phyloP scores from a whole-genome alignment of 1,284 basidiomycete species.

The Heliocybe sulcata region DNA sequence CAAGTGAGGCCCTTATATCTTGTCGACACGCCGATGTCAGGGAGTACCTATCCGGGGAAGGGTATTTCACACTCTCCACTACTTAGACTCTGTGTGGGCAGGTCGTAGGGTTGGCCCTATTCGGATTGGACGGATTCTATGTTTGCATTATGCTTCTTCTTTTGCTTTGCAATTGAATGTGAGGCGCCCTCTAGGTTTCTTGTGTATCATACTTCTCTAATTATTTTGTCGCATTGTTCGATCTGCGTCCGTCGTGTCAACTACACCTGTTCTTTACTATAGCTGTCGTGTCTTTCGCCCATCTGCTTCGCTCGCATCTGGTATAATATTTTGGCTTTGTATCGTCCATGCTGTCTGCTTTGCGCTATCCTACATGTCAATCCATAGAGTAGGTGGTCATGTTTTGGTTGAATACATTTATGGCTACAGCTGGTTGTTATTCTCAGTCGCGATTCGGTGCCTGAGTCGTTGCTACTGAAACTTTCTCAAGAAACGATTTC shows the following conservation, averaged over 20 bases:
- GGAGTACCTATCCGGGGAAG: neutral
- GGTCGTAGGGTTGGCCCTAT: neutral
- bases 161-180: neutral
- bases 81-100: neutral
- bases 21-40: neutral
- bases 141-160: neutral
- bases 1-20: neutral
- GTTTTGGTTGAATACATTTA: neutral
- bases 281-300: constrained; percentile 2
- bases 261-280: constrained; percentile 1
- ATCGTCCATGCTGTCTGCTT: neutral
- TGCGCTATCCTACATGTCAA: neutral
- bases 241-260: neutral
- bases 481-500: constrained; percentile 9
- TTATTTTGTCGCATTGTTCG: constrained; percentile 1
- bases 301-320: constrained; percentile 4
- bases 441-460: neutral
- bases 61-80: neutral
- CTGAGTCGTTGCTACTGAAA: neutral
- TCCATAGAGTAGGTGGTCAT: neutral
- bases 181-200: neutral
- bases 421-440: neutral
- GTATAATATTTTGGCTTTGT: neutral
- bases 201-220: neutral
- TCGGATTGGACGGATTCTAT: neutral